Percentiles rank a stretch among this genome's conserved stretches.
Conservation (phyloP, 345 rosid genomes). For the Sonneratia caseolaris region DNA sequence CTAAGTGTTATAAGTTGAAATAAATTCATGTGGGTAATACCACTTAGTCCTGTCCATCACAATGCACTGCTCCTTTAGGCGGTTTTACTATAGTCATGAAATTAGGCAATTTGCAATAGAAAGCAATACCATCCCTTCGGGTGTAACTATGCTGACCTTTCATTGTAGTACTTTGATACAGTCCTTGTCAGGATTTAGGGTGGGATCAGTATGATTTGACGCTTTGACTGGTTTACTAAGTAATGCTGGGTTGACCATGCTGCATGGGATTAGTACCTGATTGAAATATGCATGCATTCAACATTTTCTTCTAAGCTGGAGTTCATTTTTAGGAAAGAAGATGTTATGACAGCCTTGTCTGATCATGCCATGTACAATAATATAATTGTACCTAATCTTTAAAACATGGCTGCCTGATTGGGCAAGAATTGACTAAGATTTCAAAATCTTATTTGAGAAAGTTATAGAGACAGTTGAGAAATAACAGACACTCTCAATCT, state of each 20-base stretch:
- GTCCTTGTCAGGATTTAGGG: neutral
- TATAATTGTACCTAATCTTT: neutral
- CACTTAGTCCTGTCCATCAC: neutral
- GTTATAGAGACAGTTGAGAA: neutral
- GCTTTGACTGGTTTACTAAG: neutral
- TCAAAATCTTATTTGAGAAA: neutral
- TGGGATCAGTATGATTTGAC: neutral
- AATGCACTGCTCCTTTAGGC: neutral
- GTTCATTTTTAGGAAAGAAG: neutral
- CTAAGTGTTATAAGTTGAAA: neutral
- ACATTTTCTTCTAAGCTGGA: neutral
- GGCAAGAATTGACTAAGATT: neutral
- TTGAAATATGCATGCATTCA: neutral
- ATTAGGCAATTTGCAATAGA: neutral
- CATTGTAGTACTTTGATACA: neutral
- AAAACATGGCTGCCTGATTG: neutral
- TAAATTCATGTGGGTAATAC: neutral
- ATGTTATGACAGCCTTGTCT: neutral
- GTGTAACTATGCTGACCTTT: neutral
- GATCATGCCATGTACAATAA: neutral
- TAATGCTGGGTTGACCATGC: neutral
- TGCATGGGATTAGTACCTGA: neutral
- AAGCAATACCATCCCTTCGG: neutral
- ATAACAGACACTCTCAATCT: neutral
- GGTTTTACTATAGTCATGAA: neutral